Conservation (phyloP, 371 early-diverging fungal genomes). For the Mucor lusitanicus region DNA sequence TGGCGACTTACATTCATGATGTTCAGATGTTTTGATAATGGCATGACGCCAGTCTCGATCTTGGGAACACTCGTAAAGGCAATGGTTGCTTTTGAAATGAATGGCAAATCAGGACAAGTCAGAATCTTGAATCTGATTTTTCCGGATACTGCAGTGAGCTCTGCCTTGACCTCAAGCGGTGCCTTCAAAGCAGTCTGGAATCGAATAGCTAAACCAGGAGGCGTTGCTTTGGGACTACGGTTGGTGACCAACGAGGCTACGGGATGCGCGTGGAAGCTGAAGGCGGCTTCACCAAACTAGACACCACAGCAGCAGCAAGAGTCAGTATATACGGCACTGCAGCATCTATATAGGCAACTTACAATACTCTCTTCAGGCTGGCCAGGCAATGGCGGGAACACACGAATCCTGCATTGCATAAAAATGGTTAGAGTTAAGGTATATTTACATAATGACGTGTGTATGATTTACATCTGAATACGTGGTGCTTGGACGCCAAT, state of each 20-base stretch:
- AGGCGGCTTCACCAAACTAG: conserved; percentile 48
- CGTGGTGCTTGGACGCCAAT: conserved; percentile 51
- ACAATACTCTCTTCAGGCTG: conserved; percentile 50
- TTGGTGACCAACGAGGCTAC: conserved; percentile 30
- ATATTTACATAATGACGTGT: background rate
- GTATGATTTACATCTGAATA: conserved; percentile 36
- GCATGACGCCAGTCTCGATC: conserved; percentile 49
- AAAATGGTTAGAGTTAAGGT: background rate
- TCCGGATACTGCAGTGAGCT: conserved; percentile 41
- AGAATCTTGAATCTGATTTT: conserved; percentile 43
- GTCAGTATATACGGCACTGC: too few species aligned
- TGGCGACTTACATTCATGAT: conserved; percentile 42
- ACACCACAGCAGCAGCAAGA: background rate
- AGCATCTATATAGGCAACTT: background rate
- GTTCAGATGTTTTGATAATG: conserved; percentile 41
- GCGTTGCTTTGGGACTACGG: conserved; percentile 26
- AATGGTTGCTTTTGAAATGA: conserved; percentile 45
- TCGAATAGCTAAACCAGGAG: conserved; percentile 39
- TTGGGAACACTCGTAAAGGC: conserved; percentile 42
- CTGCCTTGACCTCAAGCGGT: conserved; percentile 39
- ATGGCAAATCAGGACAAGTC: conserved; percentile 45
- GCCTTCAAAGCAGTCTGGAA: conserved; percentile 34
- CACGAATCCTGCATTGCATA: conserved; percentile 31
- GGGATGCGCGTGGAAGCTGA: conserved; percentile 51
- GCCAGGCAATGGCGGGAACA: conserved; percentile 48